Conservation (phyloP, 805 yeast species). For the Pichia sporocuriosa region DNA sequence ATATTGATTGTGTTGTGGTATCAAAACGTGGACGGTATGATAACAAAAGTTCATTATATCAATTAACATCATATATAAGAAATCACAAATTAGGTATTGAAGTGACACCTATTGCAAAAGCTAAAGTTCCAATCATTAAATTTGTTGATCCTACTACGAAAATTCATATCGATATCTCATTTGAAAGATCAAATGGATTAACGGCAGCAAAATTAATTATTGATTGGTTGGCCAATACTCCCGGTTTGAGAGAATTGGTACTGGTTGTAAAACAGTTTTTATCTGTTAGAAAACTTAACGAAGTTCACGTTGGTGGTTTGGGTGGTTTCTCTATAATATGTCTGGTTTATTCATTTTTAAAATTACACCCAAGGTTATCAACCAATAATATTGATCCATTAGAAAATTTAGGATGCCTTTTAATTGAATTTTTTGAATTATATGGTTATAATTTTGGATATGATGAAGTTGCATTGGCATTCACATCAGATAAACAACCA, state of each 20-base stretch:
- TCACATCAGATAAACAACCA: slow-evolving; percentile 44
- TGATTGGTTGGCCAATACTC: slow-evolving; percentile 63
- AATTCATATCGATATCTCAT: slow-evolving; percentile 83
- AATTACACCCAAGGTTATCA: slow-evolving; percentile 69
- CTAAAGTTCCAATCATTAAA: slow-evolving; percentile 92
- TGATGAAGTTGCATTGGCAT: slow-evolving; percentile 66
- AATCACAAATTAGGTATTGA: slow-evolving; percentile 54
- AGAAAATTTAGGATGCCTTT: slow-evolving; percentile 75
- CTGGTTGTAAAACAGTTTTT: slow-evolving; percentile 80
- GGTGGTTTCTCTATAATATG: slow-evolving; percentile 96
- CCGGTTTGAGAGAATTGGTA: slow-evolving; percentile 78
- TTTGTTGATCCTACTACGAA: slow-evolving; percentile 67
- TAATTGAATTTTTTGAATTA: slow-evolving; percentile 87
- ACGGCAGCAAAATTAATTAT: slow-evolving; percentile 75
- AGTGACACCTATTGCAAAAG: slow-evolving; percentile 80
- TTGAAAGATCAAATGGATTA: slow-evolving; percentile 77
- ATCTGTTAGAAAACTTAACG: slow-evolving; percentile 67
- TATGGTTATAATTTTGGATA: slow-evolving; percentile 88
- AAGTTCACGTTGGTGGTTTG: slow-evolving; percentile 87
- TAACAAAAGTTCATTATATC: slow-evolving; percentile 59
- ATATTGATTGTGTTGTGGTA: slow-evolving; percentile 85
- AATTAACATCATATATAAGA: slow-evolving; percentile 64
- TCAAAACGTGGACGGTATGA: slow-evolving; percentile 55
- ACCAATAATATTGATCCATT: slow-evolving; percentile 59
- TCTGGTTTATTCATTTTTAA: slow-evolving; percentile 69